Evolutionary conservation across 2,329 filamentous ascomycete genomes (phyloP).

Genomic region (Cercospora brassicicola): DNA sequence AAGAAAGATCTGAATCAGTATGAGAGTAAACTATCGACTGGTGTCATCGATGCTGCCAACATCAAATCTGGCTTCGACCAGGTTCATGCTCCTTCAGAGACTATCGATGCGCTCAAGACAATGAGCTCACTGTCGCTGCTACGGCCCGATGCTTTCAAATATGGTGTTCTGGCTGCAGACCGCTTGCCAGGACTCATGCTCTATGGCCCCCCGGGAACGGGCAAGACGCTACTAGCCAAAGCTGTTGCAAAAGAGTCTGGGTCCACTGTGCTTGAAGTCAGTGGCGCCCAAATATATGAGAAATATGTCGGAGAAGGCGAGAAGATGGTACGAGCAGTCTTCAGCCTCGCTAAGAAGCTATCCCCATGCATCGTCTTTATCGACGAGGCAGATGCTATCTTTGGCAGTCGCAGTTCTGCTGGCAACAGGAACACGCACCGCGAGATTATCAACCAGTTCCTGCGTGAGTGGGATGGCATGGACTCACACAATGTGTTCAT

Average conservation of each 20-base stretch:
- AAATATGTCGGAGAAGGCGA: slow-evolving; percentile 96
- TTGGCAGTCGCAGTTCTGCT: slow-evolving; percentile 70
- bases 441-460: slow-evolving; percentile 93
- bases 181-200: slow-evolving; percentile 90
- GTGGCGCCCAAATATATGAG: slow-evolving; percentile 87
- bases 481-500: slow-evolving; percentile 78
- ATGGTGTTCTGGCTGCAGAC: slow-evolving; percentile 87
- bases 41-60: slow-evolving; percentile 76
- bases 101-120: slow-evolving; percentile 82
- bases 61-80: slow-evolving; percentile 86
- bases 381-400: slow-evolving; percentile 91
- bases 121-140: slow-evolving; percentile 83
- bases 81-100: slow-evolving; percentile 78
- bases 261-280: slow-evolving; percentile 77
- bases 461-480: slow-evolving; percentile 96
- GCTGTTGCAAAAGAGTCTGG: slow-evolving; percentile 64
- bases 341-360: slow-evolving; percentile 85
- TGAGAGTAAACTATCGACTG: slow-evolving; percentile 77
- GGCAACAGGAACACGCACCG: slow-evolving; percentile 70
- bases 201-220: slow-evolving; percentile 90
- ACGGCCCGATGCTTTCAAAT: slow-evolving; percentile 91
- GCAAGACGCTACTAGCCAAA: slow-evolving; percentile 76
- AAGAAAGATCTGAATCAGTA: slow-evolving; percentile 67
- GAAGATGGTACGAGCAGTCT: slow-evolving; percentile 92
- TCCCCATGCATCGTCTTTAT: slow-evolving; percentile 93